These are phyloP conservation scores for Primulina eburnea DNA, from an alignment of 257 asterid species.

Conservation along the genomic window DNA sequence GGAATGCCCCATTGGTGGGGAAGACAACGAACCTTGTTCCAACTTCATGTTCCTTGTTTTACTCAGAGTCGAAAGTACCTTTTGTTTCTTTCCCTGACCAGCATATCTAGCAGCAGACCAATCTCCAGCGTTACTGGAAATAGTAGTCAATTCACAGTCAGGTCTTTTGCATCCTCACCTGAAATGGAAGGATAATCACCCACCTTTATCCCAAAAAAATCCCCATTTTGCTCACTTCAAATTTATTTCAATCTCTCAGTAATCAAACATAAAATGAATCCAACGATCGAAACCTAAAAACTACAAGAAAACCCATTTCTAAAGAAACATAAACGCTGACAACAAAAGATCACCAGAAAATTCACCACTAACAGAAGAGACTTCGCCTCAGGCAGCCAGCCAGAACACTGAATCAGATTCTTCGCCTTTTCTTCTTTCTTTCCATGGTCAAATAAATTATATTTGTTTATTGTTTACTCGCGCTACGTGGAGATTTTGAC, in stretches of 20 bases:
- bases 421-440: not conserved
- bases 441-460: not conserved
- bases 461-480: too few species aligned
- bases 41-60: constrained; percentile 44
- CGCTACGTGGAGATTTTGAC: not conserved
- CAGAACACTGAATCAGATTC: not conserved
- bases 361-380: not conserved
- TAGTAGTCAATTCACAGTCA: constrained; percentile 34
- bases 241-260: too few species aligned
- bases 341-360: not conserved
- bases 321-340: not conserved
- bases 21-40: constrained; percentile 44
- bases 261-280: not conserved
- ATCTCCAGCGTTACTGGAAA: constrained; percentile 33
- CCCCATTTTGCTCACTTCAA: too few species aligned
- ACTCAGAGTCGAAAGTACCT: constrained; percentile 29
- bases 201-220: constrained; percentile 1
- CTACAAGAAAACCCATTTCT: too few species aligned
- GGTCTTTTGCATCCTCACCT: constrained; percentile 45
- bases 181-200: constrained; percentile 30
- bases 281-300: not conserved
- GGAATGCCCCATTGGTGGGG: constrained; percentile 38
- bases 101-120: constrained; percentile 29
- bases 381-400: not conserved
- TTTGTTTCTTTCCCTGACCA: constrained; percentile 32